A percentile compares a stretch with the other conserved stretches of the same genome.
These are phyloP conservation scores for Chlamydomonas applanata DNA, from an alignment of 139 green algal species.

Conservation along the genomic window DNA sequence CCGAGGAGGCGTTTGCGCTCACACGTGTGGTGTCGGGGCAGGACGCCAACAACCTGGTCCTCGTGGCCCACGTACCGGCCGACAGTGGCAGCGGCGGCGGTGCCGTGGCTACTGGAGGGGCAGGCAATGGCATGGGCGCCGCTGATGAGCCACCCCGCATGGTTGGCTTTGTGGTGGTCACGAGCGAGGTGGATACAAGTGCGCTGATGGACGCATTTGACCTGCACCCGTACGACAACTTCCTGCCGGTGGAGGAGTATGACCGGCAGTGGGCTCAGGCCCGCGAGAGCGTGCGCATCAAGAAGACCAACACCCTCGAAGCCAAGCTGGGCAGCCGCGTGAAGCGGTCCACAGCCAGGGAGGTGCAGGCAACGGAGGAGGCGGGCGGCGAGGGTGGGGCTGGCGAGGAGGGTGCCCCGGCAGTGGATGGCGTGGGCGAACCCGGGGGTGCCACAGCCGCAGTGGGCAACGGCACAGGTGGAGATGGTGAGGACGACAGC, in stretches of 20 bases:
- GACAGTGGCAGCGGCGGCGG: slow-evolving; percentile 1
- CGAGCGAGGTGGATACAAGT: slow-evolving; percentile 47
- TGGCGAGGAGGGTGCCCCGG: too few relatives aligned
- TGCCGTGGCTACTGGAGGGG: not conserved
- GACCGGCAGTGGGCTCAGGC: slow-evolving; percentile 28
- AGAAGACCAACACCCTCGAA: slow-evolving; percentile 17
- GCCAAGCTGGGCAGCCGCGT: slow-evolving; percentile 7
- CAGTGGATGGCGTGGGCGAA: too few relatives aligned
- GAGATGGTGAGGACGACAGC: not conserved
- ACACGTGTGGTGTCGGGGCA: slow-evolving; percentile 52
- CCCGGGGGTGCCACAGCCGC: too few relatives aligned
- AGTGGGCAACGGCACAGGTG: not conserved
- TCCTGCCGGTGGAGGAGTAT: slow-evolving; percentile 54
- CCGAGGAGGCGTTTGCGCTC: slow-evolving; percentile 59
- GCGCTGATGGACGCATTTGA: slow-evolving; percentile 56
- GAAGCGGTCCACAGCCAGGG: not conserved
- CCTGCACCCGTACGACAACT: slow-evolving; percentile 61
- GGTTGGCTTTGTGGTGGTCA: slow-evolving; percentile 57
- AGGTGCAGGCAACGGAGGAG: not conserved
- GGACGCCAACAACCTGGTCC: slow-evolving; percentile 45
- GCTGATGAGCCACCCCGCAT: not conserved
- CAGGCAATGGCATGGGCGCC: not conserved
- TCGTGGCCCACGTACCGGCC: slow-evolving; percentile 45
- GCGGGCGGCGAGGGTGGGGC: not conserved
- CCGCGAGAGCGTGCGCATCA: slow-evolving; percentile 1